These are phyloP conservation scores for Aquilaria agallochum DNA, from an alignment of 441 rosid species.

Conservation along the genomic window DNA sequence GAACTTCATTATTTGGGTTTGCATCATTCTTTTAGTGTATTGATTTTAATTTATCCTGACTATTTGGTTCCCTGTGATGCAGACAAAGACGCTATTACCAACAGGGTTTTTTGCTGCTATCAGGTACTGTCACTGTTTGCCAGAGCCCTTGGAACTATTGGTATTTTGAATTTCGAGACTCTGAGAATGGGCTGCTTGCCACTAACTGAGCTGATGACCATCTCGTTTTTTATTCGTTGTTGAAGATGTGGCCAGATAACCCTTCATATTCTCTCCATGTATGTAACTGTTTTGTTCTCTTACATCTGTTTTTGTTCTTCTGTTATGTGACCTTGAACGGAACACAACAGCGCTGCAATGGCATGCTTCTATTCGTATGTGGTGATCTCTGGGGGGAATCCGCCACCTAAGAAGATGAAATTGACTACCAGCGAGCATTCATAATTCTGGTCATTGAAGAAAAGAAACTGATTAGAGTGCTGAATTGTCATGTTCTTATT, in stretches of 20 bases:
- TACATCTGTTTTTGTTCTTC: too few species aligned
- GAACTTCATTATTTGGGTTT: conserved; percentile 12
- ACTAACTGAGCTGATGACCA: too few species aligned
- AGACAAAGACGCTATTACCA: conserved; percentile 80
- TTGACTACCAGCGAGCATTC: conserved; percentile 33
- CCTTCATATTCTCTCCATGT: too few species aligned
- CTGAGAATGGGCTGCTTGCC: neutral
- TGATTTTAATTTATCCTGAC: conserved; percentile 14
- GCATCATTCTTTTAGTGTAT: neutral
- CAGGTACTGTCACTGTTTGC: conserved; percentile 37
- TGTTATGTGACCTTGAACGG: neutral
- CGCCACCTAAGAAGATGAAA: conserved; percentile 85
- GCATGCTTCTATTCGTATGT: conserved; percentile 73
- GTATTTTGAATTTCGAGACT: neutral
- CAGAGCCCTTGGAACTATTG: conserved; percentile 2
- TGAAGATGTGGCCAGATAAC: too few species aligned
- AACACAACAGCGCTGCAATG: conserved; percentile 66
- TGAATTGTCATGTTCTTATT: conserved; percentile 12
- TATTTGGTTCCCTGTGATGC: conserved; percentile 28
- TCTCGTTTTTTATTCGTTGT: too few species aligned
- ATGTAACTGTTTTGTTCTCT: too few species aligned
- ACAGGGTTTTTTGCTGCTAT: conserved; percentile 47
- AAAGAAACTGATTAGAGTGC: conserved; percentile 10
- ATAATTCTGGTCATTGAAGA: neutral
- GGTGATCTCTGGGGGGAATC: conserved; percentile 87